Percentiles rank a stretch among this genome's conserved stretches.
Conservation (phyloP, 2,329 filamentous ascomycete species). For the Alternaria sp. region DNA sequence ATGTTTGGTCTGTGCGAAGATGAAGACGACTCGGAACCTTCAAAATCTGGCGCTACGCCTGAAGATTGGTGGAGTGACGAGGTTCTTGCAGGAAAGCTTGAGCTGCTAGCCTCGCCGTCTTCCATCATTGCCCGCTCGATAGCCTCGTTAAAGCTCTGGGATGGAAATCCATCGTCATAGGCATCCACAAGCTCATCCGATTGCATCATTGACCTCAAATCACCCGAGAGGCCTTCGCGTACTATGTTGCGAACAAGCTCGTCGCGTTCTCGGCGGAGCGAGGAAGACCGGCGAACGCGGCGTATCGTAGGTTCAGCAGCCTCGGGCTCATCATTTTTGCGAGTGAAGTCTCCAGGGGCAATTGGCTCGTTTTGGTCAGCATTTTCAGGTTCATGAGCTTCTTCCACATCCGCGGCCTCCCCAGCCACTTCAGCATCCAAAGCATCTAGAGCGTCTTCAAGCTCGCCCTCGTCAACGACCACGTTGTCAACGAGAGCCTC, state of each 20-base stretch:
- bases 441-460: conserved; percentile 9
- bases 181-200: conserved; percentile 17
- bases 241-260: conserved; percentile 22
- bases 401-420: neutral
- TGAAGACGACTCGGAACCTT: conserved; percentile 14
- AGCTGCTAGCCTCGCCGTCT: conserved; percentile 6
- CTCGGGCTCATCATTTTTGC: neutral
- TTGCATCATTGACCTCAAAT: conserved; percentile 21
- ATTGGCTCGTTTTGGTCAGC: neutral
- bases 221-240: conserved; percentile 26
- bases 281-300: conserved; percentile 23
- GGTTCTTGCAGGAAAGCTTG: conserved; percentile 14
- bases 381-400: neutral
- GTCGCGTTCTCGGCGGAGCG: conserved; percentile 18
- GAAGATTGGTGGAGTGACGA: conserved; percentile 18
- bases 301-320: conserved; percentile 12
- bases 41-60: neutral
- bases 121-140: conserved; percentile 11
- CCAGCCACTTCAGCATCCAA: conserved; percentile 4
- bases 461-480: conserved; percentile 11
- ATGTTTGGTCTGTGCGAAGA: conserved; percentile 51
- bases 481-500: conserved; percentile 22
- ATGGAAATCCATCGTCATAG: neutral
- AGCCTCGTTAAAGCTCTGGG: conserved; percentile 8
- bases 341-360: neutral